Conservation (phyloP, 768 basidiomycete species). For the Mycena haematopus region DNA sequence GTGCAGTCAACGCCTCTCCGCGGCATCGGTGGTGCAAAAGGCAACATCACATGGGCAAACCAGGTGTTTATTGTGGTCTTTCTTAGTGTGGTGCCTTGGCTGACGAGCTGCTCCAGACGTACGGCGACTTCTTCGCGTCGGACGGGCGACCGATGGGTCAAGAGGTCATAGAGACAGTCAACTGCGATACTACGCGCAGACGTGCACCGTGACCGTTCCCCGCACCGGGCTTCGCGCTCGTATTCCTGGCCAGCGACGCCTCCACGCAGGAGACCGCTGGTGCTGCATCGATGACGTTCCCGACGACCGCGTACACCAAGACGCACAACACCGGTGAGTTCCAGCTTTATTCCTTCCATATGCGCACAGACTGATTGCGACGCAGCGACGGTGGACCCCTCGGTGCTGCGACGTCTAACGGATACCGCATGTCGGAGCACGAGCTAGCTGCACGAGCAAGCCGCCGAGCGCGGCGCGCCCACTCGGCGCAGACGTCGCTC, state of each 20-base stretch:
- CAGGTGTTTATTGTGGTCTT: neutral
- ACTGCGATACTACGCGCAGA: neutral
- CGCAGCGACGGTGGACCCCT: constrained; percentile 4
- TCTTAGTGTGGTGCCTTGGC: neutral
- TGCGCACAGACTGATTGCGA: neutral
- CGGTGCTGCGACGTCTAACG: constrained; percentile 9
- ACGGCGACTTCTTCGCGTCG: neutral
- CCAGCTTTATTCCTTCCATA: neutral
- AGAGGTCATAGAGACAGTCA: neutral
- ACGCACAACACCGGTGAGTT: constrained; percentile 8
- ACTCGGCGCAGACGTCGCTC: neutral
- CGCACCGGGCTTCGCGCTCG: constrained; percentile 76
- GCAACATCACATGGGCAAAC: neutral
- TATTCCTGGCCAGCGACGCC: constrained; percentile 63
- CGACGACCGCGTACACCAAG: constrained; percentile 4
- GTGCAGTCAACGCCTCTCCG: neutral
- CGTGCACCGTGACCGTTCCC: constrained; percentile 60
- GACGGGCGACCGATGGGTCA: neutral
- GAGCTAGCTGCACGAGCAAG: constrained; percentile 12
- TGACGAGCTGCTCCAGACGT: neutral
- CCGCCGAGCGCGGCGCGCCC: neutral
- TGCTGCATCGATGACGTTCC: constrained; percentile 1
- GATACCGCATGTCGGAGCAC: constrained; percentile 5
- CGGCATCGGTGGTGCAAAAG: neutral
- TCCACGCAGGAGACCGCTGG: constrained; percentile 32